Conservation (phyloP, 73 alveolate genomes). For the Uronychia setigera region DNA sequence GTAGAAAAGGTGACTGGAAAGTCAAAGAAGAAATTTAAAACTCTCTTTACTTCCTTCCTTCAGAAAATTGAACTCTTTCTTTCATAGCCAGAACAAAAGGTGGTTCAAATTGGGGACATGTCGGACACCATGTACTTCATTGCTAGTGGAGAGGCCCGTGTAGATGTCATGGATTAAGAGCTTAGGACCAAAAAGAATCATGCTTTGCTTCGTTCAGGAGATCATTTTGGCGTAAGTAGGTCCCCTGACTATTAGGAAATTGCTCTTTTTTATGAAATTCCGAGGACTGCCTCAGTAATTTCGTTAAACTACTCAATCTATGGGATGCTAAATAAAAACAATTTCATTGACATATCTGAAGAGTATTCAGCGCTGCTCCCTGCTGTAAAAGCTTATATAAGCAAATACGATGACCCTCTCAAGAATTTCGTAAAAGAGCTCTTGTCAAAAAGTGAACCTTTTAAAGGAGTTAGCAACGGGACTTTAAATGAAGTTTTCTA, state of each 20-base stretch:
- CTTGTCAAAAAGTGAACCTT: constrained; percentile 10
- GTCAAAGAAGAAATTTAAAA: background rate
- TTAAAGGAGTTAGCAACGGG: constrained; percentile 39
- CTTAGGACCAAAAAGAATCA: background rate
- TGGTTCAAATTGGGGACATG: constrained; percentile 15
- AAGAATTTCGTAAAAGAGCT: constrained; percentile 30
- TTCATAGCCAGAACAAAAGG: constrained; percentile 23
- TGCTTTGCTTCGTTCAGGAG: constrained; percentile 14
- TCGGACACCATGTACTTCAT: constrained; percentile 30
- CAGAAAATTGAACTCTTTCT: constrained; percentile 10
- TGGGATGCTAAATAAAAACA: background rate
- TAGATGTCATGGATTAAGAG: background rate
- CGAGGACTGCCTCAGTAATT: constrained; percentile 22
- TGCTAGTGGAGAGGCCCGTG: constrained; percentile 16
- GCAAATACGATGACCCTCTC: constrained; percentile 37
- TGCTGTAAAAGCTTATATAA: constrained; percentile 17
- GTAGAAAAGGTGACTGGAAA: background rate
- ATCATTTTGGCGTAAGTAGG: constrained; percentile 19
- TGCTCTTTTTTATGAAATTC: constrained; percentile 13
- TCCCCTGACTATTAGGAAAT: constrained; percentile 30
- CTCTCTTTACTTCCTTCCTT: background rate
- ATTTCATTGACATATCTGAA: background rate
- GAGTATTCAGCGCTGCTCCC: background rate
- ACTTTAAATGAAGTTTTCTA: constrained; percentile 50
- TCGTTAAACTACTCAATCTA: constrained; percentile 18